phyloP scores from a whole-genome alignment of 352 stramenopile genomes.

The Phytophthora sojae region DNA sequence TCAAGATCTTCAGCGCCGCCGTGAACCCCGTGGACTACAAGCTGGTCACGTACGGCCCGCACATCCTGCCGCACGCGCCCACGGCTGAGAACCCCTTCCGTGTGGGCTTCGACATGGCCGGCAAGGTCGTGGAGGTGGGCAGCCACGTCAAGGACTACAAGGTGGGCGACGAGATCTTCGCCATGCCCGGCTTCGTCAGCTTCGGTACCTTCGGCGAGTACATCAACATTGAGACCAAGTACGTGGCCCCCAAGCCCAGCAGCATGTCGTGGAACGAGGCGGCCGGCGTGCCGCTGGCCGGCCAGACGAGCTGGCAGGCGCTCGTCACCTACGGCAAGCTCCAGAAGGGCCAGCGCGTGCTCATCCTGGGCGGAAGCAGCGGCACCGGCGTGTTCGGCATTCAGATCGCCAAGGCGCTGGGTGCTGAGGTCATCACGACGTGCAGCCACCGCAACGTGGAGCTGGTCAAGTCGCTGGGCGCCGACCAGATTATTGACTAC shows the following conservation, averaged over 20 bases:
- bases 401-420: conserved; percentile 64
- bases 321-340: conserved; percentile 41
- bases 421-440: conserved; percentile 40
- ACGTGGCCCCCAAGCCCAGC: conserved; percentile 48
- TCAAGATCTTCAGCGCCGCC: conserved; percentile 37
- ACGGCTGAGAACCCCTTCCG: conserved; percentile 22
- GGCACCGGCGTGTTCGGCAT: conserved; percentile 63
- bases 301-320: conserved; percentile 41
- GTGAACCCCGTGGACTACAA: conserved; percentile 49
- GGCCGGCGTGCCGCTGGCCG: conserved; percentile 37
- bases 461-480: conserved; percentile 52
- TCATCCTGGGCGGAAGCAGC: conserved; percentile 62
- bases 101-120: conserved; percentile 34
- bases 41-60: conserved; percentile 16
- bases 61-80: conserved; percentile 16
- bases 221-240: conserved; percentile 22
- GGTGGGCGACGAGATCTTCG: conserved; percentile 45
- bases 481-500: conserved; percentile 65
- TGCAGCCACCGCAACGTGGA: conserved; percentile 53
- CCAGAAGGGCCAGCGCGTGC: conserved; percentile 40
- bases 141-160: conserved; percentile 33
- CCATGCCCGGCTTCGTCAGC: conserved; percentile 16
- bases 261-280: conserved; percentile 49
- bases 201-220: conserved; percentile 46
- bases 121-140: conserved; percentile 42